Conservation (phyloP, 495 filamentous ascomycete species). For the Tuber aestivum region DNA sequence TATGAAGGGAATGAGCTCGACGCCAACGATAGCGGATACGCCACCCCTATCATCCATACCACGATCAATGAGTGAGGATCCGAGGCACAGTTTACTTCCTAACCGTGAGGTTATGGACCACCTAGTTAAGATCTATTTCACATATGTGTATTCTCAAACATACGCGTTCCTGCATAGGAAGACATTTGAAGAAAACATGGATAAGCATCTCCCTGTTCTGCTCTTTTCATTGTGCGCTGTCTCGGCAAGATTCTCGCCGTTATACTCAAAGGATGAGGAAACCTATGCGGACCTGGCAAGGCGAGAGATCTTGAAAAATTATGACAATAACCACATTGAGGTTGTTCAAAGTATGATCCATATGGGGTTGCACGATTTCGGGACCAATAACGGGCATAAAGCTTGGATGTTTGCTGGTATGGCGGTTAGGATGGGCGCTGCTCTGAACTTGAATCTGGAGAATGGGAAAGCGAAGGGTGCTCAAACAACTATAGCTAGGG, state of each 20-base stretch:
- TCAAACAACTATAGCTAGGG: constrained; percentile 29
- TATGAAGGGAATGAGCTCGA: constrained; percentile 22
- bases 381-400: constrained; percentile 39
- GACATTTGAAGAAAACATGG: constrained; percentile 34
- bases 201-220: constrained; percentile 33
- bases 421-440: constrained; percentile 42
- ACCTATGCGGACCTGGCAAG: constrained; percentile 27
- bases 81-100: constrained; percentile 31
- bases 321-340: constrained; percentile 37
- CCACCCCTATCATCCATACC: constrained; percentile 26
- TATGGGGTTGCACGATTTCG: constrained; percentile 43
- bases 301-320: constrained; percentile 37
- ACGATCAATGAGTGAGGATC: constrained; percentile 33
- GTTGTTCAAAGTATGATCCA: constrained; percentile 42
- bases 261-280: constrained; percentile 20
- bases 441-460: constrained; percentile 41
- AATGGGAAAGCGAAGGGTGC: constrained; percentile 34
- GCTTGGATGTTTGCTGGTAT: constrained; percentile 44
- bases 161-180: constrained; percentile 41
- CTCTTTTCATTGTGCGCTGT: constrained; percentile 41
- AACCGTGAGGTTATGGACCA: constrained; percentile 12
- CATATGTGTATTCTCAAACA: constrained; percentile 41
- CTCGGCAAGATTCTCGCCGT: constrained; percentile 35
- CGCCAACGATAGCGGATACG: constrained; percentile 29
- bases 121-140: constrained; percentile 36